phyloP scores from a whole-genome alignment of 2,329 filamentous ascomycete genomes.

The Monascus ruber region DNA sequence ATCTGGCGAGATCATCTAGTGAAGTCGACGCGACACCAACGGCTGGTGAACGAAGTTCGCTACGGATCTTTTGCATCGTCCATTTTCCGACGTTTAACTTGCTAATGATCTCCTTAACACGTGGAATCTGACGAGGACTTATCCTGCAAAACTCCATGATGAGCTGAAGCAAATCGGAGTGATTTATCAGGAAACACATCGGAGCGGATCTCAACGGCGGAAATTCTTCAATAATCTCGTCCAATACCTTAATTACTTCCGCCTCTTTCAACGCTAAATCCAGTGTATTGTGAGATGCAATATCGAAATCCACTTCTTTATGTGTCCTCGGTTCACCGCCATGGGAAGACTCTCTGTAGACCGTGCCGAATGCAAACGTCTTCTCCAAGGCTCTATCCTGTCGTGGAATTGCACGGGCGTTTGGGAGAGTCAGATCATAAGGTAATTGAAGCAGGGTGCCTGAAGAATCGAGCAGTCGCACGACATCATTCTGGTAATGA shows the following conservation, averaged over 20 bases:
- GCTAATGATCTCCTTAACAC: conserved; percentile 72
- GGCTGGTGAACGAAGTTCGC: conserved; percentile 67
- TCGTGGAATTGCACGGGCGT: conserved; percentile 72
- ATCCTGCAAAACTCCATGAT: conserved; percentile 89
- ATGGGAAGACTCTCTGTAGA: conserved; percentile 68
- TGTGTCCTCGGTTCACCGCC: conserved; percentile 73
- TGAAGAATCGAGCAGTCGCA: conserved; percentile 68
- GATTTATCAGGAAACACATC: conserved; percentile 85
- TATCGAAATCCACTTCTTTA: conserved; percentile 91
- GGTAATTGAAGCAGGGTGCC: conserved; percentile 90
- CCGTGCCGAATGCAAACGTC: conserved; percentile 75
- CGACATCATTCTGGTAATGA: conserved; percentile 63
- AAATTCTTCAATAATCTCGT: conserved; percentile 76
- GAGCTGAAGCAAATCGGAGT: conserved; percentile 71
- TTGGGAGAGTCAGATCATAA: conserved; percentile 80
- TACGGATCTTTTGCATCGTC: conserved; percentile 73
- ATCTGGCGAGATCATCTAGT: conserved; percentile 77
- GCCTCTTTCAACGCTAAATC: conserved; percentile 86
- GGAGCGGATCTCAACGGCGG: conserved; percentile 58
- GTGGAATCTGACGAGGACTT: conserved; percentile 52
- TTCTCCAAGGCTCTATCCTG: conserved; percentile 53
- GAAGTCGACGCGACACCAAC: conserved; percentile 80
- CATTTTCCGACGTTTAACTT: conserved; percentile 72
- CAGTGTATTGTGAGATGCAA: conserved; percentile 69
- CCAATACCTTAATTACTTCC: conserved; percentile 84